A percentile compares a stretch with the other conserved stretches of the same genome.
Evolutionary conservation across 192 early-diverging fungal species (phyloP).

Genomic region (Linnemannia elongata): DNA sequence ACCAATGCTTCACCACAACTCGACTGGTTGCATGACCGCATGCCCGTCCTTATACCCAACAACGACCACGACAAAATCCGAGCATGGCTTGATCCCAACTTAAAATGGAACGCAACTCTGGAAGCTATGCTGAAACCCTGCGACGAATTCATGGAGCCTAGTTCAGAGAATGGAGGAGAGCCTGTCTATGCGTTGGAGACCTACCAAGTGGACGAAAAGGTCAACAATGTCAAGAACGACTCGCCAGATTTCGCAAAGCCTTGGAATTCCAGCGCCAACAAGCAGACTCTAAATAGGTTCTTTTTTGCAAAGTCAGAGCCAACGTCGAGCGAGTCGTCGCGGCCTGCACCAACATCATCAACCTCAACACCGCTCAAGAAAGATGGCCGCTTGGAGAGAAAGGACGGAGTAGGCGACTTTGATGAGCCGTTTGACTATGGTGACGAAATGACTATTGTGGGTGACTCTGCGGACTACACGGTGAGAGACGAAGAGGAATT

Average conservation of each 20-base stretch:
- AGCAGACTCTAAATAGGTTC: constrained; percentile 49
- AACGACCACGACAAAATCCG: constrained; percentile 50
- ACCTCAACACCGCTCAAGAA: neutral
- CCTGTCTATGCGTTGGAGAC: constrained; percentile 43
- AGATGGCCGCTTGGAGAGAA: neutral
- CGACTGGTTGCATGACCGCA: constrained; percentile 67
- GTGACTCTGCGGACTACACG: neutral
- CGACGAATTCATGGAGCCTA: constrained; percentile 54
- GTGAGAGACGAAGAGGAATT: constrained; percentile 2
- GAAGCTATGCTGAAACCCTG: constrained; percentile 61
- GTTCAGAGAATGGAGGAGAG: neutral
- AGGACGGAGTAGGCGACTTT: neutral
- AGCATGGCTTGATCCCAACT: constrained; percentile 62
- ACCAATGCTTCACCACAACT: constrained; percentile 59
- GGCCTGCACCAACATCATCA: neutral
- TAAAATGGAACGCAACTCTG: constrained; percentile 52
- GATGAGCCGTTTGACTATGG: neutral
- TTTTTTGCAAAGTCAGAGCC: constrained; percentile 28
- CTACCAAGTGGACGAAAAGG: constrained; percentile 64
- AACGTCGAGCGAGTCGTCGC: neutral
- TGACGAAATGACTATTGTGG: neutral
- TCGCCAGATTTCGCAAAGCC: constrained; percentile 63
- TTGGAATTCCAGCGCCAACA: constrained; percentile 45
- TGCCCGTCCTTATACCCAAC: constrained; percentile 70
- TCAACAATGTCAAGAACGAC: constrained; percentile 60